Conservation (phyloP, 2,329 filamentous ascomycete genomes). For the Diaporthe nobilis region DNA sequence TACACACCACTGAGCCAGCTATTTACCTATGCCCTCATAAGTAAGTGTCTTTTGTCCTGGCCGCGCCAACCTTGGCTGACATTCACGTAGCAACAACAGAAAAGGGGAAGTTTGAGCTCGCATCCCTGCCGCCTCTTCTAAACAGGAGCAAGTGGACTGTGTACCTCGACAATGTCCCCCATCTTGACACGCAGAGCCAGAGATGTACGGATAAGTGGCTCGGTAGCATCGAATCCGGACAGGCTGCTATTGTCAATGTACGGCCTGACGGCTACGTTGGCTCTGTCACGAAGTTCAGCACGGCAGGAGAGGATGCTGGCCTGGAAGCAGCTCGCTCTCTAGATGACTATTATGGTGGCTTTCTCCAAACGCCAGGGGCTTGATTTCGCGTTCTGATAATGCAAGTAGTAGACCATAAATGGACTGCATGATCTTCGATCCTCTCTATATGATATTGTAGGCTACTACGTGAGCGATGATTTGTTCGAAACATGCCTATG, state of each 20-base stretch:
- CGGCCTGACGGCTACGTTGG: slow-evolving; percentile 83
- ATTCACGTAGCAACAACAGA: slow-evolving; percentile 42
- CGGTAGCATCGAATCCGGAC: slow-evolving; percentile 66
- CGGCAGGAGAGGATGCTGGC: slow-evolving; percentile 47
- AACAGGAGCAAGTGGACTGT: slow-evolving; percentile 79
- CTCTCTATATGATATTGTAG: background rate
- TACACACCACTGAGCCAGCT: slow-evolving; percentile 78
- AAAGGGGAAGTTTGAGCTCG: slow-evolving; percentile 75
- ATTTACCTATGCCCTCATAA: slow-evolving; percentile 79
- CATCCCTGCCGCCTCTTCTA: slow-evolving; percentile 72
- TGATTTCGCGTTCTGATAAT: background rate
- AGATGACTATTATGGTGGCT: slow-evolving; percentile 67
- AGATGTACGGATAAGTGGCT: slow-evolving; percentile 79
- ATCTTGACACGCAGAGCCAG: slow-evolving; percentile 65
- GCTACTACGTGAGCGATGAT: background rate
- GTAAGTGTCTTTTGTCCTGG: slow-evolving; percentile 57
- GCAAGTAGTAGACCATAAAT: background rate
- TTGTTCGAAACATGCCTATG: too few relatives aligned
- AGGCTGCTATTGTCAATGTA: slow-evolving; percentile 76
- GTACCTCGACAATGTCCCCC: slow-evolving; percentile 76
- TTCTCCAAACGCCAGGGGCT: slow-evolving; percentile 62
- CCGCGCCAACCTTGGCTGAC: background rate
- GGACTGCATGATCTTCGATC: background rate
- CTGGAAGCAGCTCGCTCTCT: slow-evolving; percentile 65
- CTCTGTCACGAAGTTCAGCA: slow-evolving; percentile 67